Percentiles rank a stretch among this genome's conserved stretches.
phyloP scores from a whole-genome alignment of 139 green algal genomes.

The Pseudopediastrum boryanum region DNA sequence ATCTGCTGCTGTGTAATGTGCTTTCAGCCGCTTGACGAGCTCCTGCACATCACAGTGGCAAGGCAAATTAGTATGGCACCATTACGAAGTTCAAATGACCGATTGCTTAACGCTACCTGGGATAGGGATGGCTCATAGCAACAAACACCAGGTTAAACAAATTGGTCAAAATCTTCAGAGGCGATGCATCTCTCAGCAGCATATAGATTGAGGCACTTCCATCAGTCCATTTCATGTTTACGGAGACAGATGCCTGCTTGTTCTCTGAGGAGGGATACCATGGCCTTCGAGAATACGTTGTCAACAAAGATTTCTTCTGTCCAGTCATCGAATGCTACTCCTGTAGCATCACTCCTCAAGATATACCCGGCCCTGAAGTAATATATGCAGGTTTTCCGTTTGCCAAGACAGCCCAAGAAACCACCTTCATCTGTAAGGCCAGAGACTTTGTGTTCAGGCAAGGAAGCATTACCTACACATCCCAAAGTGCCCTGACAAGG shows the following conservation, averaged over 20 bases:
- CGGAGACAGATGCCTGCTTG: no score
- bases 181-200: no score
- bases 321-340: no score
- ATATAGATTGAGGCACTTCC: neutral
- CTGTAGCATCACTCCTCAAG: no score
- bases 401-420: neutral
- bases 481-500: neutral
- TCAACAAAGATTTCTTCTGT: no score
- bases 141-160: neutral
- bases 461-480: neutral
- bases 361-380: no score
- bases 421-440: neutral
- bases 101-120: neutral
- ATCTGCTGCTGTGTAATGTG: constrained; percentile 53
- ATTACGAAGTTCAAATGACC: neutral
- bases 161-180: neutral
- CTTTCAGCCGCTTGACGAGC: constrained; percentile 47
- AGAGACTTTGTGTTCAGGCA: no score
- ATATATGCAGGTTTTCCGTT: no score
- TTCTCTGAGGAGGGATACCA: no score
- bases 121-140: neutral
- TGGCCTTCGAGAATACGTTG: no score
- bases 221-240: no score
- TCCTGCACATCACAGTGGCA: constrained; percentile 37
- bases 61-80: neutral